A percentile compares a stretch with the other conserved stretches of the same genome.
These are phyloP conservation scores for Erucastrum elatum DNA, from an alignment of 345 rosid species.

Conservation along the genomic window DNA sequence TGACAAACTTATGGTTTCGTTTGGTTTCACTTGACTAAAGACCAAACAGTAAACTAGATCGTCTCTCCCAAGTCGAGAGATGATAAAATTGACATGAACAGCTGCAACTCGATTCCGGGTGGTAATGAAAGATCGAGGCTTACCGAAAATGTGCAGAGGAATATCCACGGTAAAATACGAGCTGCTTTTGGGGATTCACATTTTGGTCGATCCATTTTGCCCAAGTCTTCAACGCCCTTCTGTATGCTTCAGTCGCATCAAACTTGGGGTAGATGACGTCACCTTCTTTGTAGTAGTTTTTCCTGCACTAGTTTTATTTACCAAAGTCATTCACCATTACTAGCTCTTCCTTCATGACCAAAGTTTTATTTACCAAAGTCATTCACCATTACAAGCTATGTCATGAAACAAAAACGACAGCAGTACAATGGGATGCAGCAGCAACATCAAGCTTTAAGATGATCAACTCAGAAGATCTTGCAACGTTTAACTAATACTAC, in stretches of 20 bases:
- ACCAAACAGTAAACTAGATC: background rate
- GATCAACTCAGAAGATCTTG: conserved; percentile 6
- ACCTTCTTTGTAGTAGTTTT: conserved; percentile 91
- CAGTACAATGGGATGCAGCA: conserved; percentile 10
- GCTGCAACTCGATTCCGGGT: background rate
- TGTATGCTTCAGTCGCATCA: conserved; percentile 83
- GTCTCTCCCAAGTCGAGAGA: background rate
- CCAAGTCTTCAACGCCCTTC: conserved; percentile 84
- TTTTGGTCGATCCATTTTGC: conserved; percentile 75
- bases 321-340: conserved; percentile 23
- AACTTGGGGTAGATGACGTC: conserved; percentile 72
- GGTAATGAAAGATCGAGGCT: background rate
- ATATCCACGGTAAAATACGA: conserved; percentile 90
- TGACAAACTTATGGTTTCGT: background rate
- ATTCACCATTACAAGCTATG: background rate
- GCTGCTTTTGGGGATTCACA: conserved; percentile 55
- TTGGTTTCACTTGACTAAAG: background rate
- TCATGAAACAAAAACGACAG: conserved; percentile 9
- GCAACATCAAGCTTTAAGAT: background rate
- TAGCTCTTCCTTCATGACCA: too few species aligned
- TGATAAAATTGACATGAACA: conserved; percentile 14
- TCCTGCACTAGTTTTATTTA: conserved; percentile 53
- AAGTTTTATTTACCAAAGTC: conserved; percentile 9
- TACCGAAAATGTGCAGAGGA: conserved; percentile 97
- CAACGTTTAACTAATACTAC: background rate